phyloP scores from a whole-genome alignment of 164 flowering plant species.

The Liriodendron chinense region DNA sequence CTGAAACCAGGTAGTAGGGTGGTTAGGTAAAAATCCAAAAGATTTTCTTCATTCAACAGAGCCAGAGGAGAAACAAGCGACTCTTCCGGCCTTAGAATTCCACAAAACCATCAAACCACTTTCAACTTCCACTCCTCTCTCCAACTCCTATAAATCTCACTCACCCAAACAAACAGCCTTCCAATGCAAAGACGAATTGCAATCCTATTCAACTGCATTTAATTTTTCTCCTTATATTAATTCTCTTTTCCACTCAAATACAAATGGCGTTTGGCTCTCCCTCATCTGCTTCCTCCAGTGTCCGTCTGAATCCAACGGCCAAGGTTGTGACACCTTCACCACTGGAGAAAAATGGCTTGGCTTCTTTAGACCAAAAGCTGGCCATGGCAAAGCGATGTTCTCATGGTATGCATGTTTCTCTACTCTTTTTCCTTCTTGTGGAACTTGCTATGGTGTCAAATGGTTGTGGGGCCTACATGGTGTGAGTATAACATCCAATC shows the following conservation, averaged over 20 bases:
- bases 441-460: too few species aligned
- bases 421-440: not conserved
- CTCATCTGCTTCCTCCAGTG: not conserved
- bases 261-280: constrained; percentile 3
- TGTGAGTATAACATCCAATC: not conserved
- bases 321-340: constrained; percentile 30
- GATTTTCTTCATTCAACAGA: too few species aligned
- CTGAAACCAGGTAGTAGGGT: too few species aligned
- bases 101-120: constrained; percentile 3
- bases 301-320: not conserved
- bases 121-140: not conserved
- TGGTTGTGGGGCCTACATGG: too few species aligned
- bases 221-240: not conserved
- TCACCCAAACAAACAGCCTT: not conserved
- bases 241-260: not conserved
- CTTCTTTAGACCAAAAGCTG: constrained; percentile 60
- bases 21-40: too few species aligned
- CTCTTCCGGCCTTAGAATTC: not conserved
- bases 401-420: constrained; percentile 43
- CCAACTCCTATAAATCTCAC: not conserved
- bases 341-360: constrained; percentile 37
- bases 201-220: not conserved
- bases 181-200: not conserved
- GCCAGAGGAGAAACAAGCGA: not conserved
- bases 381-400: constrained; percentile 80